Percentiles rank a stretch among this genome's conserved stretches.
Evolutionary conservation across 2,329 filamentous ascomycete genomes (phyloP).

Genomic region (Aspergillus eucalypticola): DNA sequence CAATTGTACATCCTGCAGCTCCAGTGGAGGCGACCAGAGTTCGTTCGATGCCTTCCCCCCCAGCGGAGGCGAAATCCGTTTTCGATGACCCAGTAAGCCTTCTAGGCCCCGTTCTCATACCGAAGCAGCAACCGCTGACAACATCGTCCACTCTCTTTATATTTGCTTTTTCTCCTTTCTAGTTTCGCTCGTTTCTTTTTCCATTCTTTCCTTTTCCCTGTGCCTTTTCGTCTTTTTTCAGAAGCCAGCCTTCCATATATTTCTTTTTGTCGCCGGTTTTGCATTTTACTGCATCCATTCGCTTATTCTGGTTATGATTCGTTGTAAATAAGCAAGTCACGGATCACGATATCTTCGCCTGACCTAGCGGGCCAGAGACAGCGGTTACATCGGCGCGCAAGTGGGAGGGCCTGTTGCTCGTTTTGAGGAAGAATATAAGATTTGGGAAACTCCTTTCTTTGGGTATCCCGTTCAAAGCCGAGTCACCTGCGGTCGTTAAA

Average conservation of each 20-base stretch:
- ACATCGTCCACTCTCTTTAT: slow-evolving; percentile 6
- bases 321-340: slow-evolving; percentile 25
- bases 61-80: slow-evolving; percentile 15
- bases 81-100: slow-evolving; percentile 12
- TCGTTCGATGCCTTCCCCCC: slow-evolving; percentile 15
- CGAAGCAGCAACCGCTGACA: slow-evolving; percentile 19
- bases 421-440: slow-evolving; percentile 24
- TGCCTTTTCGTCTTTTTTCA: background rate
- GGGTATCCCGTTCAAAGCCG: too few relatives aligned
- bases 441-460: slow-evolving; percentile 22
- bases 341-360: slow-evolving; percentile 22
- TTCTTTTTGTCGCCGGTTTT: slow-evolving; percentile 1
- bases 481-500: slow-evolving; percentile 16
- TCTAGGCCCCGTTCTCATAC: slow-evolving; percentile 16
- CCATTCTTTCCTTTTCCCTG: slow-evolving; percentile 3
- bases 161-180: slow-evolving; percentile 9
- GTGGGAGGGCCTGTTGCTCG: slow-evolving; percentile 11
- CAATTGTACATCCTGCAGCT: slow-evolving; percentile 16
- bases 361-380: slow-evolving; percentile 18
- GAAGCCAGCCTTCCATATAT: background rate
- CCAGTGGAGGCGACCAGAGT: slow-evolving; percentile 22
- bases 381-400: slow-evolving; percentile 25
- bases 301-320: slow-evolving; percentile 16
- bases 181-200: slow-evolving; percentile 3
- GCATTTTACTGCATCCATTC: slow-evolving; percentile 21